phyloP scores from a whole-genome alignment of 768 basidiomycete species.

The Podaxis sp. region DNA sequence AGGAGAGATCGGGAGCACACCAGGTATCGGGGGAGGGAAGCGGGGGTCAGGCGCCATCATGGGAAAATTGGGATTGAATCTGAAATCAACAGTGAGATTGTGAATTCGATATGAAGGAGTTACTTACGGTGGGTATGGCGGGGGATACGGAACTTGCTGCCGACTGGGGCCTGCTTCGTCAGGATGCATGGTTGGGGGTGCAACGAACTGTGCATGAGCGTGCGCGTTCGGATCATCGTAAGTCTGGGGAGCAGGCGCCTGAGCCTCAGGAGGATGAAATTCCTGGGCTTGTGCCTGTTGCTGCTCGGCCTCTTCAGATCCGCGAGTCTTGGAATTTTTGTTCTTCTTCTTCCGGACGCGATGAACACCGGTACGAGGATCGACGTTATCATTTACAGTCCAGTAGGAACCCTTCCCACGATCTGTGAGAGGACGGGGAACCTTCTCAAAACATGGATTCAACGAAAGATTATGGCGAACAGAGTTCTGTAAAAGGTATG shows the following conservation, averaged over 20 bases:
- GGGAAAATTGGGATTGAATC: constrained; percentile 74
- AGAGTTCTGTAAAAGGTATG: constrained; percentile 61
- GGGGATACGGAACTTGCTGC: constrained; percentile 56
- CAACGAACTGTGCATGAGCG: constrained; percentile 45
- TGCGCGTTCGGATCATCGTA: constrained; percentile 54
- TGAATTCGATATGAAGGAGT: neutral
- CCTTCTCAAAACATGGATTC: constrained; percentile 90
- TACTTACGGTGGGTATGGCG: constrained; percentile 62
- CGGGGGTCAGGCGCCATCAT: constrained; percentile 62
- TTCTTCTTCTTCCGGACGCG: constrained; percentile 86
- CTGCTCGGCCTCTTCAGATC: constrained; percentile 56
- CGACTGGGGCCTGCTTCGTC: constrained; percentile 64
- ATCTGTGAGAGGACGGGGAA: constrained; percentile 87
- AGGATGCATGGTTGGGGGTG: constrained; percentile 53
- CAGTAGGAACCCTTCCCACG: constrained; percentile 91
- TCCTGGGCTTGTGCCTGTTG: constrained; percentile 36
- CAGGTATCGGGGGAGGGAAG: constrained; percentile 52
- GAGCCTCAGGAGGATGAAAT: constrained; percentile 53
- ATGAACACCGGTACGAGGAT: constrained; percentile 87
- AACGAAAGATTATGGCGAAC: constrained; percentile 89
- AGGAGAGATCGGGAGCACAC: constrained; percentile 57
- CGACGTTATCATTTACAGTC: constrained; percentile 90
- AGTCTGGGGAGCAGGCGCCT: constrained; percentile 19
- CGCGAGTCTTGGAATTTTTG: constrained; percentile 50
- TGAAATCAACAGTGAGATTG: constrained; percentile 28